Evolutionary conservation across 1,284 basidiomycete species (phyloP), one percentile per base, ranked within the genome.

Genomic region (Caloboletus inedulis): DNA sequence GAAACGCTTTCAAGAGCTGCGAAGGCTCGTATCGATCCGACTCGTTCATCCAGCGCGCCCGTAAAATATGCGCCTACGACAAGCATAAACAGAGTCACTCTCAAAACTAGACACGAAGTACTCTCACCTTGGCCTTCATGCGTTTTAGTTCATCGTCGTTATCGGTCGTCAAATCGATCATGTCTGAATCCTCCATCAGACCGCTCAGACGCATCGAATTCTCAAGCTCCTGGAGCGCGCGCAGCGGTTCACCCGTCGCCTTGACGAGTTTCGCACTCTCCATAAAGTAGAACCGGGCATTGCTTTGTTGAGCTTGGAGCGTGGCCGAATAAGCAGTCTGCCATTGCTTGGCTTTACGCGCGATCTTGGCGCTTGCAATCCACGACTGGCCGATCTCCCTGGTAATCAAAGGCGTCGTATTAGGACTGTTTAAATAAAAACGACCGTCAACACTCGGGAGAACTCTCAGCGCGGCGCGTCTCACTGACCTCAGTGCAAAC

Each of bases 281-380:
- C 40, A 98, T 80, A 72, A 97, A 98, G 4, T 89, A 85, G 63
- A 90, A 94, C 0, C 82, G 81, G 0, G 87, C 82, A 31, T 85
- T 78, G 58, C 78, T 81, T 64, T 94, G 87, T 51, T 85, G 82
- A 0, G 94, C 93, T 71, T 99, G 97, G 1, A 99, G 78, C 50
- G 93, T 85, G 1, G 97, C 95, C 63, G 91, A 98, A 68, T 99
- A 99, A 3, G 97, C 94, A 0, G 96, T 98, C 73, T 99, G 97
- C 75, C 85, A 87, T 69, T 99, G 96, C 0, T 91, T 90, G 0
- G 94, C 91, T 66, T 97, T 98, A 46, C 97, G 80, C 13, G 97
- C 96, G 54, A 95, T 94, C 68, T 97, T 98, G 16, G 95, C 89
- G 52, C 91, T 98, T 18, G 84, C 78, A 14, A 99, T 81, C 97